Conservation (phyloP, 352 stramenopile genomes). For the Pythium sukuiense region DNA sequence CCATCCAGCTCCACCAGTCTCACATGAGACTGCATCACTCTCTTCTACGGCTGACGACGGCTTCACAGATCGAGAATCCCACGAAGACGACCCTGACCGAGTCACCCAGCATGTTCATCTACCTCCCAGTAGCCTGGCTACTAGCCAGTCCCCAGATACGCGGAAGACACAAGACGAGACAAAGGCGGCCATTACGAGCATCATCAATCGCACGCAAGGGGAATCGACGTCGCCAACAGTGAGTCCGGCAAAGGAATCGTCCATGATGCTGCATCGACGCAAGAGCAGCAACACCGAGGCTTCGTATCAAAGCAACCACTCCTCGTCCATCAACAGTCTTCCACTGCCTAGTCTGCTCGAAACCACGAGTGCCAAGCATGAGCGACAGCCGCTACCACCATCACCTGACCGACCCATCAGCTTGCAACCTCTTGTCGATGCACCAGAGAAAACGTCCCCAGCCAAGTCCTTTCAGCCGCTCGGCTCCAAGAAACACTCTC, state of each 20-base stretch:
- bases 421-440: not conserved
- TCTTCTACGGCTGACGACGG: not conserved
- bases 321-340: too few species aligned
- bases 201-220: constrained; percentile 11
- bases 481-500: not conserved
- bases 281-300: constrained; percentile 16
- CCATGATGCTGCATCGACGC: constrained; percentile 19
- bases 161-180: constrained; percentile 23
- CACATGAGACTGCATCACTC: not conserved
- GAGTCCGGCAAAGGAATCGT: constrained; percentile 23
- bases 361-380: not conserved
- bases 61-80: not conserved
- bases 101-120: not conserved
- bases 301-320: not conserved
- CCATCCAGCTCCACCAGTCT: constrained; percentile 5
- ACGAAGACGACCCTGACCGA: not conserved
- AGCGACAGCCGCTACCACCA: not conserved
- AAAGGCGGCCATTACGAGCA: constrained; percentile 15
- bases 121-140: not conserved
- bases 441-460: not conserved
- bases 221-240: constrained; percentile 1
- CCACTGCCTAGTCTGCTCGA: not conserved
- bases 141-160: not conserved
- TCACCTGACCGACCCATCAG: not conserved
- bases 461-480: not conserved